Conservation (phyloP, 208 protist species). For the Leishmania aethiopica region DNA sequence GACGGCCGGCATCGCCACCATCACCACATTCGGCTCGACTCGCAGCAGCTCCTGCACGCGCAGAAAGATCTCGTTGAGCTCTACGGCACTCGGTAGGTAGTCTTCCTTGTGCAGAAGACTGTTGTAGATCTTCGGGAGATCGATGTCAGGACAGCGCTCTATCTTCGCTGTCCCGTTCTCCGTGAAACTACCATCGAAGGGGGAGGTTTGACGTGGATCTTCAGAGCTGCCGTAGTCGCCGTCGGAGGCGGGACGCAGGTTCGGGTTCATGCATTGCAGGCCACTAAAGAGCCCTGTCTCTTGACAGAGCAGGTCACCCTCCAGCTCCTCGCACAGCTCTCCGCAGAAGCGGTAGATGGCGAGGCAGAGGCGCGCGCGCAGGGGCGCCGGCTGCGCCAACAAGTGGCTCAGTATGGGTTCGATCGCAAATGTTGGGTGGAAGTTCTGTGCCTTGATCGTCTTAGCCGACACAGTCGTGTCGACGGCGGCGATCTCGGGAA, state of each 20-base stretch:
- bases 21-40: slow-evolving; percentile 96
- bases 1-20: slow-evolving; percentile 93
- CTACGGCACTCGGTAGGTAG: slow-evolving; percentile 73
- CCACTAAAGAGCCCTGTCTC: slow-evolving; percentile 50
- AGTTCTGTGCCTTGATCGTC: slow-evolving; percentile 27
- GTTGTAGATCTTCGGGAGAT: slow-evolving; percentile 65
- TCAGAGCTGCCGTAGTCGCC: slow-evolving; percentile 1
- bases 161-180: slow-evolving; percentile 1
- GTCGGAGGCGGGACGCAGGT: slow-evolving; percentile 6
- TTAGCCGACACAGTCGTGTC: slow-evolving; percentile 21
- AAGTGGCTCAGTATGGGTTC: slow-evolving; percentile 56
- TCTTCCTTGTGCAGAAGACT: slow-evolving; percentile 43
- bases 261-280: slow-evolving; percentile 37
- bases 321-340: slow-evolving; percentile 69
- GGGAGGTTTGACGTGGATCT: neutral
- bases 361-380: slow-evolving; percentile 69
- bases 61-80: slow-evolving; percentile 78
- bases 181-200: neutral
- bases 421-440: slow-evolving; percentile 44
- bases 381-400: slow-evolving; percentile 39
- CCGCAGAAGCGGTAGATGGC: slow-evolving; percentile 77
- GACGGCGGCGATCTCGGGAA: slow-evolving; percentile 36
- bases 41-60: slow-evolving; percentile 83
- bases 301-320: slow-evolving; percentile 65
- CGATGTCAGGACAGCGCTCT: slow-evolving; percentile 36